Evolutionary conservation across 2,329 filamentous ascomycete genomes (phyloP), one percentile per base, ranked within the genome.

Genomic region (Orbilia javanica): DNA sequence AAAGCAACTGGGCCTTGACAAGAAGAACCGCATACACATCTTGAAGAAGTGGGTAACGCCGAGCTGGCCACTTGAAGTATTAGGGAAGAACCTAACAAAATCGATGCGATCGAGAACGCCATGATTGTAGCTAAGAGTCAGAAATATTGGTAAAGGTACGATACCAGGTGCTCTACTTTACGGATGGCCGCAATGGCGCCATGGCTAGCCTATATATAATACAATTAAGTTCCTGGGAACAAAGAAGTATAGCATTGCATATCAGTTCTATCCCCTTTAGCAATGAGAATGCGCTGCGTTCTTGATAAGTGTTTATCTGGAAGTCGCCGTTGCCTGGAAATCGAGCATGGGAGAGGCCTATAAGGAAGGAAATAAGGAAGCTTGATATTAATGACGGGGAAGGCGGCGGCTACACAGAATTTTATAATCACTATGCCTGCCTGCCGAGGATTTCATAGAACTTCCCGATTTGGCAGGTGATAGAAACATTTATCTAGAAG

Each of bases 11-110:
- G n/a, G n/a, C n/a, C n/a, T n/a, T n/a, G n/a, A n/a, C 3, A 39
- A 39, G n/a, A 39, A 39, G 5, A 11, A 10, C 13, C 5, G n/a
- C 68, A 27, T 65, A 72, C 68, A 20, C 68, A 72, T 65, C 18
- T 65, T 2, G 27, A 57, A 34, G 68, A 22, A 18, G 15, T 34
- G 6, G 55, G 4, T 1, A 44, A 31, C 18, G 57, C 46, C 25
- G 68, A 27, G 4, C 29, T 55, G 2, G 31, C 34, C 5, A 25
- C 68, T 31, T n/a, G 57, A 25, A 29, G 25, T 57, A 65, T 27
- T n/a, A 72, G 25, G 25, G 8, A 42, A 10, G 68, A 55, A 25
- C 68, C 36, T 4, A 72, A 22, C 2, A 65, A 20, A 4, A 42
- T 42, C 2, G n/a, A 62, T 11, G 29, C 8, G 48, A 65, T 13